Evolutionary conservation across 768 basidiomycete genomes (phyloP), one percentile per base, ranked within the genome.

Genomic region (Kwoniella pini): DNA sequence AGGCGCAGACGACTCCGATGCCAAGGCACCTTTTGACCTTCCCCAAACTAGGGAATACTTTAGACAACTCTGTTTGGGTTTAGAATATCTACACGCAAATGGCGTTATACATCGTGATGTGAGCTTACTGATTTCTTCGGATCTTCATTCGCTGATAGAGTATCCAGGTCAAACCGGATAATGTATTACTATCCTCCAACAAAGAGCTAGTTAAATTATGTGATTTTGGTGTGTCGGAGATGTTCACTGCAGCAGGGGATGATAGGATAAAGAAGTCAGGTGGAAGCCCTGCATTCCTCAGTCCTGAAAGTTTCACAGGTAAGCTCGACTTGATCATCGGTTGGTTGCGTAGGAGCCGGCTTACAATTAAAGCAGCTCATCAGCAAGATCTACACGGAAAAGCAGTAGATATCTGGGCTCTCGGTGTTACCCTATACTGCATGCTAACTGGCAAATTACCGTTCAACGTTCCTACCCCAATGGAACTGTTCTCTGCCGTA

Each of bases 151-250:
- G 33, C 53, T 67, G 39, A 61, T 27, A 15, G 9, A 11, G 2
- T 27, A 9, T 31, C 0, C 46, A 77, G 74, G 68, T 77, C 66
- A 77, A 79, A 62, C 77, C 79, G 19, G 79, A 79, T 45, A 79
- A 79, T 57, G 67, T 79, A 40, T 64, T 79, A 7, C 59, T 78
- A 4, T 73, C 75, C 6, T 66, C 59, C 5, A 74, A 79, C 57
- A 60, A 63, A 5, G 38, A 69, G 39, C 60, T 62, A 2, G 77
- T 77, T 57, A 79, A 79, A 55, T 57, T 79, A 22, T 79, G 79
- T 57, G 79, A 79, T 57, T 79, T 79, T 63, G 79, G 79, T 22
- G 79, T 79, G 1, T 77, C 75, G 13, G 77, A 79, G 54, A 76
- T 78, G 75, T 79, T 79, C 45, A 62, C 64, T 5, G 60, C 58